Percentiles rank a stretch among this genome's conserved stretches.
phyloP scores from a whole-genome alignment of 164 flowering plant species.

The Chloranthus sessilifolius region DNA sequence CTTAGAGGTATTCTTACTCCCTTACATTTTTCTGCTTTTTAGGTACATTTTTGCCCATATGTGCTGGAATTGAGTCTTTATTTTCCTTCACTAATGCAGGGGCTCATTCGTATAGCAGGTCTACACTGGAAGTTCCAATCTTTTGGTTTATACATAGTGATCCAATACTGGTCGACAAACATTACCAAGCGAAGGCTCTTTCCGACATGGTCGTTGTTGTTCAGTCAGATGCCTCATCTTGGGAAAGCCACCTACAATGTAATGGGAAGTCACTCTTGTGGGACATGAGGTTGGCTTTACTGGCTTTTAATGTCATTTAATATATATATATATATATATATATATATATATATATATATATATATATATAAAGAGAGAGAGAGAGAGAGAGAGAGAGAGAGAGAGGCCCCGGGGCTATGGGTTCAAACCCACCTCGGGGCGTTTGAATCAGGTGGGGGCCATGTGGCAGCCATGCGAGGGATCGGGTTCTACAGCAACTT shows the following conservation, averaged over 20 bases:
- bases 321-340: too few species aligned
- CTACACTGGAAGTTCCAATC: constrained; percentile 86
- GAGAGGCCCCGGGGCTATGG: too few species aligned
- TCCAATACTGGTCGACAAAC: constrained; percentile 84
- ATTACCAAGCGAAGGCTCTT: constrained; percentile 95
- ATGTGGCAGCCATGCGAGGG: too few species aligned
- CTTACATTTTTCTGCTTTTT: background rate
- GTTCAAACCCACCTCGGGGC: too few species aligned
- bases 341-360: too few species aligned
- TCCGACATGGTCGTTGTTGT: constrained; percentile 96
- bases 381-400: too few species aligned
- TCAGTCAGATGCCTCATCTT: constrained; percentile 79
- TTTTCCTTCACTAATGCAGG: constrained; percentile 43
- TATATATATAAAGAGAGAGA: too few species aligned
- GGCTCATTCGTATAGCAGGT: constrained; percentile 72
- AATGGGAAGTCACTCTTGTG: constrained; percentile 81
- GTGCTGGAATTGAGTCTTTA: background rate
- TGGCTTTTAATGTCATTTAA: background rate
- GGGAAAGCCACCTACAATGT: constrained; percentile 99
- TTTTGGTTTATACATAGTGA: constrained; percentile 94
- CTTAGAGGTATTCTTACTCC: constrained; percentile 56
- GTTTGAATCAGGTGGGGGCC: too few species aligned
- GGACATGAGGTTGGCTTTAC: constrained; percentile 72
- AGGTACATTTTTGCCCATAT: too few species aligned
- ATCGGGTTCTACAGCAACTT: too few species aligned